Base-by-base conservation (phyloP, 768 basidiomycete genomes). In the Termitomyces sp. region DNA sequence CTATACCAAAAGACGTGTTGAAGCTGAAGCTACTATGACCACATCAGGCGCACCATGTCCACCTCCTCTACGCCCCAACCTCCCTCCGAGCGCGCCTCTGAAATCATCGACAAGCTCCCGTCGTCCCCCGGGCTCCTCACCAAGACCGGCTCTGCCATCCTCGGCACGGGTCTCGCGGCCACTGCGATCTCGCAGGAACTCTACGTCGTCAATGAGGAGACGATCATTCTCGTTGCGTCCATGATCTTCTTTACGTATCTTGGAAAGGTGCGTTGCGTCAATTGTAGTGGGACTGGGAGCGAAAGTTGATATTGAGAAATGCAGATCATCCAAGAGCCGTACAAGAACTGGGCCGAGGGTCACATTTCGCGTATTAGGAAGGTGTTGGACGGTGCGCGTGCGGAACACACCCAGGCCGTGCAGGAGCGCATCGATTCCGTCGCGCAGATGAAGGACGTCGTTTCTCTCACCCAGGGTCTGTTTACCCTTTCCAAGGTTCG, bases 151-250 rank as follows among this genome's bases (percentile, higher is more conserved):
- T 84, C 90, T 52, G 89, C 94, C 66, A 80, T 98, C 67, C 85
- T 98, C 53, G 93, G 93, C 68, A 91, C 92, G 16, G 94, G 92
- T 66, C 78, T 92, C 59, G 77, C 87, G 55, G 96, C 95, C 16
- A 83, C 93, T 6, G 95, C 95, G 68, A 95, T 98, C 75, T 96
- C 94, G 14, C 90, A 94, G 70, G 95, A 99, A 75, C 85, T 98
- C 50, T 98, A 98, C 68, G 96, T 99, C 59, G 85, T 96, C 68
- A 97, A 97, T 72, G 95, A 98, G 73, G 97, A 98, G 80, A 86
- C 91, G 23, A 87, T 98, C 62, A 81, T 98, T 45, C 85, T 92
- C 35, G 79, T 87, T 38, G 95, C 92, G 23, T 91, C 90, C 64
- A 76, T 89, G 62, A 86, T 95, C 59, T 84, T 97, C 66, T 83